A percentile compares a stretch with the other conserved stretches of the same genome.
Evolutionary conservation across 768 basidiomycete genomes (phyloP).

Genomic region (Leccinellum luteum): DNA sequence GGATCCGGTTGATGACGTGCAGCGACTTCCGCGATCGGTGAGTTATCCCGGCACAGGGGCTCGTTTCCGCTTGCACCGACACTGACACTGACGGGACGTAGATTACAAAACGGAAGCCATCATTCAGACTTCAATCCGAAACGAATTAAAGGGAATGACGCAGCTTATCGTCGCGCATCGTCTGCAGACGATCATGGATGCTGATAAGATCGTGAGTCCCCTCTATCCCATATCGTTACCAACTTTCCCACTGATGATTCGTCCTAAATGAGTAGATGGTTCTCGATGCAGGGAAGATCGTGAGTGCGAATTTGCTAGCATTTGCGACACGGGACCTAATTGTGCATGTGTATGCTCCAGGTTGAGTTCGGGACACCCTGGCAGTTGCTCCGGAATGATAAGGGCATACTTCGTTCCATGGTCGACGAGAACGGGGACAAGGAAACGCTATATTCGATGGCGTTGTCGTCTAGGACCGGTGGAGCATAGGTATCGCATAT

Average conservation of each 20-base stretch:
- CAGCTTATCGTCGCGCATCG: slow-evolving; percentile 61
- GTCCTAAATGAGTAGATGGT: slow-evolving; percentile 34
- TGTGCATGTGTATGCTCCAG: background rate
- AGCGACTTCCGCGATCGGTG: slow-evolving; percentile 49
- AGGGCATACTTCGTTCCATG: slow-evolving; percentile 49
- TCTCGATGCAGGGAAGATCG: slow-evolving; percentile 40
- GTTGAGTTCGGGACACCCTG: slow-evolving; percentile 50
- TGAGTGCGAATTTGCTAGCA: slow-evolving; percentile 13
- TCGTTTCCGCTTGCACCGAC: background rate
- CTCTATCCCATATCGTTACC: background rate
- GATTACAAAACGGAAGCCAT: slow-evolving; percentile 53
- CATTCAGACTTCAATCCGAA: slow-evolving; percentile 56
- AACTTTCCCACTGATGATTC: background rate
- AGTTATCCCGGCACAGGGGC: background rate
- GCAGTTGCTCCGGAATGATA: slow-evolving; percentile 48
- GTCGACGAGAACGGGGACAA: slow-evolving; percentile 59
- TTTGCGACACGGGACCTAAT: background rate
- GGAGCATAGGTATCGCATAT: background rate
- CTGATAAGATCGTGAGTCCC: slow-evolving; percentile 50
- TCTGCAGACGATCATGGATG: slow-evolving; percentile 57
- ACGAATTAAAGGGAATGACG: slow-evolving; percentile 44
- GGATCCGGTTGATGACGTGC: background rate
- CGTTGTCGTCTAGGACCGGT: background rate
- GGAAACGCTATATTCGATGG: slow-evolving; percentile 44
- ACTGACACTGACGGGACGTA: slow-evolving; percentile 3